These are phyloP conservation scores for Triangularia verruculosa DNA, from an alignment of 2,329 filamentous ascomycete species.

Conservation along the genomic window DNA sequence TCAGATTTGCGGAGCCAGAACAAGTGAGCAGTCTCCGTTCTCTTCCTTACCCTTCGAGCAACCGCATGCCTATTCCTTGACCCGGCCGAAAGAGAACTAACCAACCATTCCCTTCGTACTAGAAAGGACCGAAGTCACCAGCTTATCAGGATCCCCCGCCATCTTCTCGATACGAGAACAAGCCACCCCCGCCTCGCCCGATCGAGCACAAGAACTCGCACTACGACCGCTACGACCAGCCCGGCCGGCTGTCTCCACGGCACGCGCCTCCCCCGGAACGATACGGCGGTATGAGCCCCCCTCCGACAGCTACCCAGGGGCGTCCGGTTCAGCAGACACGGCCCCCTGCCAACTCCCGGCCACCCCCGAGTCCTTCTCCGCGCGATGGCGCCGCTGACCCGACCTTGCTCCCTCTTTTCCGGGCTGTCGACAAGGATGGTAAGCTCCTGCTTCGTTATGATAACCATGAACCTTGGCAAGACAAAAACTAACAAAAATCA, in stretches of 20 bases:
- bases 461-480: no score
- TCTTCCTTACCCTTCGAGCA: slow-evolving; percentile 23
- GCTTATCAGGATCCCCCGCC: slow-evolving; percentile 22
- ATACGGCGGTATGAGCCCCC: slow-evolving; percentile 51
- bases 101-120: slow-evolving; percentile 13
- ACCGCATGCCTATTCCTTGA: slow-evolving; percentile 9
- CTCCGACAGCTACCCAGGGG: slow-evolving; percentile 43
- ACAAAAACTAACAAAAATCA: slow-evolving; percentile 3
- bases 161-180: slow-evolving; percentile 46
- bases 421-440: slow-evolving; percentile 85
- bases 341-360: slow-evolving; percentile 56
- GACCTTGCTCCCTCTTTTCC: slow-evolving; percentile 80
- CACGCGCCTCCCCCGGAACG: slow-evolving; percentile 31
- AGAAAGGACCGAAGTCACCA: slow-evolving; percentile 38
- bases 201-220: slow-evolving; percentile 32
- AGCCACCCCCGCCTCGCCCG: slow-evolving; percentile 45
- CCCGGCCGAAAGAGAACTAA: slow-evolving; percentile 1
- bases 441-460: slow-evolving; percentile 27
- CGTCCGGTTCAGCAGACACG: slow-evolving; percentile 46
- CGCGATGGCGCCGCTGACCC: slow-evolving; percentile 55
- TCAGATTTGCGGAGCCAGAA: slow-evolving; percentile 53
- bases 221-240: slow-evolving; percentile 23
- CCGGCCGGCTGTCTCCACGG: slow-evolving; percentile 25
- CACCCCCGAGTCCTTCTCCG: slow-evolving; percentile 62
- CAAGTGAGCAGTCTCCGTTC: slow-evolving; percentile 32